These are phyloP conservation scores for Lactifluus subvellereus DNA, from an alignment of 768 basidiomycete species.

Conservation along the genomic window DNA sequence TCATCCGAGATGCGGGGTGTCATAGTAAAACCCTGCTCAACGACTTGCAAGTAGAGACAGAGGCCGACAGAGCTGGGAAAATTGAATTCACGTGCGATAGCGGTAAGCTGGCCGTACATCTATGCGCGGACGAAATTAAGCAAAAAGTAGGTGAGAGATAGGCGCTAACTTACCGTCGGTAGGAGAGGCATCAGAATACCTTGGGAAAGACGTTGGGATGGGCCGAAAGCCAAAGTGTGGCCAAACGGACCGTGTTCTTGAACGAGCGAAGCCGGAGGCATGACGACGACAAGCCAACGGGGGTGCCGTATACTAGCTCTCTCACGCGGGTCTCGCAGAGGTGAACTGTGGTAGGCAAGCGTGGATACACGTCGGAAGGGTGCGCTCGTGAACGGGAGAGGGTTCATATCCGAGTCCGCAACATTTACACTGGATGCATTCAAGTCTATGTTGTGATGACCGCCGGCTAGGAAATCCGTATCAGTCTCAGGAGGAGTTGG, in stretches of 20 bases:
- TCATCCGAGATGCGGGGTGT: slow-evolving; percentile 76
- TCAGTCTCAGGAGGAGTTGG: slow-evolving; percentile 38
- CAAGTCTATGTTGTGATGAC: neutral
- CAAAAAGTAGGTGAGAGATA: neutral
- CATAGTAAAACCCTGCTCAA: slow-evolving; percentile 48
- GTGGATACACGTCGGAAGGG: slow-evolving; percentile 44
- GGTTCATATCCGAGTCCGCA: neutral
- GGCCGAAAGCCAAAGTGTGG: slow-evolving; percentile 52
- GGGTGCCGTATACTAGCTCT: slow-evolving; percentile 35
- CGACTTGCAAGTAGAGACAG: slow-evolving; percentile 71
- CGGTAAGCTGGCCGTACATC: slow-evolving; percentile 72
- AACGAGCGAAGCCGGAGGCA: slow-evolving; percentile 55
- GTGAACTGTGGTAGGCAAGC: slow-evolving; percentile 49
- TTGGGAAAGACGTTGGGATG: slow-evolving; percentile 54
- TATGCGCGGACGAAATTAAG: slow-evolving; percentile 29
- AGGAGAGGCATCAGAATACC: slow-evolving; percentile 72
- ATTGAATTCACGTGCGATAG: slow-evolving; percentile 76
- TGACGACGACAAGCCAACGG: slow-evolving; percentile 57
- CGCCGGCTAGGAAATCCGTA: slow-evolving; percentile 19
- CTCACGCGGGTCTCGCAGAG: slow-evolving; percentile 39
- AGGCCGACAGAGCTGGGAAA: slow-evolving; percentile 72
- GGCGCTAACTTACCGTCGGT: slow-evolving; percentile 49
- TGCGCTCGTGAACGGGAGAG: neutral
- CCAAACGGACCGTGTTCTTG: slow-evolving; percentile 56
- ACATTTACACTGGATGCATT: neutral